Evolutionary conservation across 371 early-diverging fungal genomes (phyloP), one percentile per base, ranked within the genome.

Genomic region (Rhizopus delemar): DNA sequence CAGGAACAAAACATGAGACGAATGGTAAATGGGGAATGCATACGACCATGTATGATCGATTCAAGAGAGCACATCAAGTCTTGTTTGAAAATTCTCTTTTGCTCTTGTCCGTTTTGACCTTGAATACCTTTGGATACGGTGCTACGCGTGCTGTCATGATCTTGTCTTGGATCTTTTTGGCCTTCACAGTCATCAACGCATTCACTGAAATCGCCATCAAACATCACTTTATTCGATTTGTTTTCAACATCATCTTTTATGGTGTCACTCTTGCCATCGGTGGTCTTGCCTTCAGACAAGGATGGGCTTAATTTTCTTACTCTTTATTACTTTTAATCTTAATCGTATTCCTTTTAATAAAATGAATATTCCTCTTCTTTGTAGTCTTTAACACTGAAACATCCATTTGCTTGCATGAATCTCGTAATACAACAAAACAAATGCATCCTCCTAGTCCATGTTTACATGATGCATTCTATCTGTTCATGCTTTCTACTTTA

Each of bases 61-160:
- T 65, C 11, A 36, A 32, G 34, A 62, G 64, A 53, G 55, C 71
- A 12, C 67, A 75, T 54, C 57, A 65, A 9, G 63, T 73, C 15
- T 57, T 75, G 29, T 55, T 65, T 46, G 78, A 78, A 56, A 71
- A 75, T 35, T 68, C 71, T 13, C 41, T 74, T 9, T 49, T 78
- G 29, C 60, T 79, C 5, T 59, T 79, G 34, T 65, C 72, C 34
- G 69, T 68, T 22, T 46, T 72, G 46, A 60, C 55, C 2, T 52
- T 72, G 28, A 69, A 72, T 36, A 68, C 72, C 2, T 69, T 72
- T 48, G 72, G 66, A 57, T 46, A 41, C 34, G 72, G 66, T 8
- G 53, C 60, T 46, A 66, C 59, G 31, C 66, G 63, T 52, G 59
- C 69, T 41, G 72, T 72, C 6, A 63, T 65, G 63, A 63, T 72